Evolutionary conservation across 2,329 filamentous ascomycete genomes (phyloP).

Genomic region (Fusarium sacchari): DNA sequence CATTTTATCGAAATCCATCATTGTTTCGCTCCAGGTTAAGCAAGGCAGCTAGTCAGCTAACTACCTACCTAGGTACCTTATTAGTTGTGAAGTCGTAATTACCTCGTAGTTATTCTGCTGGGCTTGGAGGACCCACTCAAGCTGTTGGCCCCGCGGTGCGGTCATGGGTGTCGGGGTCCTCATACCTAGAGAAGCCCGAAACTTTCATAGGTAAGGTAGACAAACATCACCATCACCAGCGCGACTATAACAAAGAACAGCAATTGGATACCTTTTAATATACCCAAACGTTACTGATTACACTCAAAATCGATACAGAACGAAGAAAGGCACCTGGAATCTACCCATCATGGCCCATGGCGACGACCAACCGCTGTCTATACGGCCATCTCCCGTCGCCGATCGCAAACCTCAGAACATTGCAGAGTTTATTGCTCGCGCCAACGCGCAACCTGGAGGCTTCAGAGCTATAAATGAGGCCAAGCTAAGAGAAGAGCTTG

Average conservation of each 20-base stretch:
- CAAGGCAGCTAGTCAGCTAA: too few species aligned
- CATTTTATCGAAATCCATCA: neutral
- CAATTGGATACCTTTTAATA: neutral
- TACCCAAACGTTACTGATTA: neutral
- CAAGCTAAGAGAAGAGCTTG: constrained; percentile 75
- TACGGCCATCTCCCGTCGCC: constrained; percentile 59
- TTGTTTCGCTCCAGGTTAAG: neutral
- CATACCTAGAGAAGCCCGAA: neutral
- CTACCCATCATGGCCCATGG: constrained; percentile 44
- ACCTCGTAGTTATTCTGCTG: too few species aligned
- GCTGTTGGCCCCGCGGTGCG: constrained; percentile 13
- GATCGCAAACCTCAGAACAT: constrained; percentile 70
- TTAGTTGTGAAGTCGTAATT: neutral
- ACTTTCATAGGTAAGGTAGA: neutral
- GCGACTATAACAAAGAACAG: neutral
- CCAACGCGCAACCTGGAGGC: constrained; percentile 80
- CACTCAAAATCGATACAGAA: neutral
- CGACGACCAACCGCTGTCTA: constrained; percentile 51
- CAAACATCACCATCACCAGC: constrained; percentile 5
- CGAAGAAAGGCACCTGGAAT: neutral
- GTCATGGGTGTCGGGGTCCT: neutral
- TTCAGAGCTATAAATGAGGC: constrained; percentile 84
- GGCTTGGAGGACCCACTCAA: constrained; percentile 1
- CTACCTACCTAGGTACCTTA: too few species aligned
- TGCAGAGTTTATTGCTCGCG: constrained; percentile 79